These are phyloP conservation scores for Albizia julibrissin DNA, from an alignment of 306 rosid species.

Conservation along the genomic window DNA sequence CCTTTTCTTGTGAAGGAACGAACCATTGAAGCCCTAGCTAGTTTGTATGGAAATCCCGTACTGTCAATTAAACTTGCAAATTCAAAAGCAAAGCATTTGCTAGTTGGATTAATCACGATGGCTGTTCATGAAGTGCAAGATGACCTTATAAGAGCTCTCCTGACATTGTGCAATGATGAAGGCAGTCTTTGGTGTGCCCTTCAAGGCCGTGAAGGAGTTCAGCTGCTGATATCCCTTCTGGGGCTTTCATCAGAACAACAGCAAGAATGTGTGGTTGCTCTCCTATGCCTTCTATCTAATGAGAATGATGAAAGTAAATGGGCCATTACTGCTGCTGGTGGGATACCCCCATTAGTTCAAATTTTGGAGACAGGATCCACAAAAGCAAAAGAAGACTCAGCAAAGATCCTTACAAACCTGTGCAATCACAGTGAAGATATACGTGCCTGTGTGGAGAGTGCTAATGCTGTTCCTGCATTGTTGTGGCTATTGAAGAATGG, in stretches of 20 bases:
- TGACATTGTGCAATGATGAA: constrained; percentile 75
- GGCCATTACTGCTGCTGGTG: constrained; percentile 99
- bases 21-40: constrained; percentile 96
- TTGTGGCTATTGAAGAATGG: constrained; percentile 97
- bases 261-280: constrained; percentile 96
- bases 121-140: constrained; percentile 91
- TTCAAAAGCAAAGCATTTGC: constrained; percentile 86
- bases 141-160: constrained; percentile 86
- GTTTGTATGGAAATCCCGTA: constrained; percentile 82
- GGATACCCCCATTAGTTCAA: constrained; percentile 99
- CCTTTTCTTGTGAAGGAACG: constrained; percentile 91
- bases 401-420: constrained; percentile 86
- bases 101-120: constrained; percentile 98
- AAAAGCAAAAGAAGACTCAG: constrained; percentile 98
- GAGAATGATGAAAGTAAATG: constrained; percentile 98
- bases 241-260: constrained; percentile 99
- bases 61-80: constrained; percentile 76
- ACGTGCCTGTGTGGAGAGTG: constrained; percentile 99
- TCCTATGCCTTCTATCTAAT: constrained; percentile 87
- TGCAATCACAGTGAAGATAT: constrained; percentile 99
- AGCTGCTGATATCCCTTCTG: constrained; percentile 86
- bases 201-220: constrained; percentile 98
- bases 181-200: constrained; percentile 92
- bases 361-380: constrained; percentile 94
- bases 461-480: constrained; percentile 98